Conservation (phyloP, 441 rosid species). For the Hypseocharis bilobata region DNA sequence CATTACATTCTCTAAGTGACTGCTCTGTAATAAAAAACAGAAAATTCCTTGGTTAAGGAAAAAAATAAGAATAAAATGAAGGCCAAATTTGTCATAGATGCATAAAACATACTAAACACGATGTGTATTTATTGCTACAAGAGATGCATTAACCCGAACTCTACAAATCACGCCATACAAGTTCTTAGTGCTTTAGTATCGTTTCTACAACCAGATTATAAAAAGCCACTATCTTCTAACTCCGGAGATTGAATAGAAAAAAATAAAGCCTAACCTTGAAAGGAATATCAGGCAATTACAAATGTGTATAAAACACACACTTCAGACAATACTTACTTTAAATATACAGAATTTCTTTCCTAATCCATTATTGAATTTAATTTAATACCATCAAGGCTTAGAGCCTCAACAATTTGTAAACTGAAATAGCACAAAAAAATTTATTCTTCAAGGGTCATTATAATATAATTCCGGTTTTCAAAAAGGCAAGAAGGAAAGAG, state of each 20-base stretch:
- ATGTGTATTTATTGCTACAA: slow-evolving; percentile 3
- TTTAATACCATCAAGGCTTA: background rate
- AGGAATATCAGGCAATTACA: background rate
- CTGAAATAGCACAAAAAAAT: too few species aligned
- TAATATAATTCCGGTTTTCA: background rate
- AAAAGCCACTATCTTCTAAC: background rate
- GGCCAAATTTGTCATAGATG: background rate
- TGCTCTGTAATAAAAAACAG: slow-evolving; percentile 35
- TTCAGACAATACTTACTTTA: background rate
- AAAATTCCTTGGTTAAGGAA: background rate
- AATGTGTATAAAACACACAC: background rate
- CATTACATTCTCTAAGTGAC: slow-evolving; percentile 29
- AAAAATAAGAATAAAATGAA: slow-evolving; percentile 1
- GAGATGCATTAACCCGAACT: background rate
- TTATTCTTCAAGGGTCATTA: background rate
- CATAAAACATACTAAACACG: background rate
- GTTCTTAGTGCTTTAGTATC: background rate
- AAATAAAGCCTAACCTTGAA: slow-evolving; percentile 1
- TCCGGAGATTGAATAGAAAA: background rate
- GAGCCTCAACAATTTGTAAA: background rate
- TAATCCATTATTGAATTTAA: background rate
- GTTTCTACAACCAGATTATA: background rate
- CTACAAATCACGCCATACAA: background rate
- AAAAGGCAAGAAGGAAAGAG: background rate
- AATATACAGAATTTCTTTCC: background rate